These are phyloP conservation scores for Hymenoscyphus occultus DNA, from an alignment of 2,329 filamentous ascomycete species.

Conservation along the genomic window DNA sequence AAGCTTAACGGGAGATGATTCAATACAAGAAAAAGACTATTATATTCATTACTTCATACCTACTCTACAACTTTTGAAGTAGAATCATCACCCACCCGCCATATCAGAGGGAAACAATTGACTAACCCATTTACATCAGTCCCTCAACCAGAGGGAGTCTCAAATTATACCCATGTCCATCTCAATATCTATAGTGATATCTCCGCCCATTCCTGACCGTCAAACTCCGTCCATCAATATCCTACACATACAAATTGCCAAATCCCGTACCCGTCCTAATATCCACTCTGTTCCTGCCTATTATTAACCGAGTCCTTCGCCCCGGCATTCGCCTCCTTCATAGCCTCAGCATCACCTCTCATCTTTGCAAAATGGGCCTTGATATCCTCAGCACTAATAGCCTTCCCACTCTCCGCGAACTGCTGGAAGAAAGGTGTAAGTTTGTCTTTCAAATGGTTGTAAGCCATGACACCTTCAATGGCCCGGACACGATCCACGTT, in stretches of 20 bases:
- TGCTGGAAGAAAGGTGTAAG: constrained; percentile 93
- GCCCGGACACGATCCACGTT: constrained; percentile 90
- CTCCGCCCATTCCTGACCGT: neutral
- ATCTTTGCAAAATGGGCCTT: constrained; percentile 95
- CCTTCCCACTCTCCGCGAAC: constrained; percentile 85
- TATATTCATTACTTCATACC: neutral
- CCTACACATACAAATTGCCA: constrained; percentile 8
- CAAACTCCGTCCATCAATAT: constrained; percentile 6
- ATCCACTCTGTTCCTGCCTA: constrained; percentile 47
- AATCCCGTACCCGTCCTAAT: constrained; percentile 20
- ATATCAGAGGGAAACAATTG: neutral
- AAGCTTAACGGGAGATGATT: too few species aligned
- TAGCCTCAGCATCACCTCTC: constrained; percentile 71
- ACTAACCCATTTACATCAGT: neutral
- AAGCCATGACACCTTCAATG: constrained; percentile 97
- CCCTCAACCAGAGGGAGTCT: neutral
- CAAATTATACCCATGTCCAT: neutral
- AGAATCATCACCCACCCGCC: neutral
- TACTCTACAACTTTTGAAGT: neutral
- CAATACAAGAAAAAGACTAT: neutral
- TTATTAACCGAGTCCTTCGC: constrained; percentile 35
- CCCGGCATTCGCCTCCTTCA: constrained; percentile 32
- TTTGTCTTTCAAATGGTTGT: constrained; percentile 93
- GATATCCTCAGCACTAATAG: constrained; percentile 91
- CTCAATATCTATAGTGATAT: too few species aligned